Percentiles rank a stretch among this genome's conserved stretches.
These are phyloP conservation scores for Aspergillus melleus DNA, from an alignment of 2,329 filamentous ascomycete genomes.

Conservation along the genomic window DNA sequence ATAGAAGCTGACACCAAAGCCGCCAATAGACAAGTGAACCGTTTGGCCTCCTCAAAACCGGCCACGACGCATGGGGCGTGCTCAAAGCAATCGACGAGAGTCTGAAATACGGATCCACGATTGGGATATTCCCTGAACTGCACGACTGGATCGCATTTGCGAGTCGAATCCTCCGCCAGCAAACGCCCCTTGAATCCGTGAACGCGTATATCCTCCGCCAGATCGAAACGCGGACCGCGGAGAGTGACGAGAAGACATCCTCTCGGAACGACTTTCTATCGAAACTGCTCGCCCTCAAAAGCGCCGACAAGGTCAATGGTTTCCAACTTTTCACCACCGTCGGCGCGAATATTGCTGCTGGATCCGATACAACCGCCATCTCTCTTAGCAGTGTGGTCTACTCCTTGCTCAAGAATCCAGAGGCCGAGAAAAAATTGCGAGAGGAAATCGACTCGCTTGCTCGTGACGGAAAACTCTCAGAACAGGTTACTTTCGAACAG, in stretches of 20 bases:
- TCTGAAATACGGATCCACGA: neutral
- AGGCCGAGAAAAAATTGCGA: slow-evolving; percentile 15
- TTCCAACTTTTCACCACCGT: neutral
- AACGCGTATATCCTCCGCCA: neutral
- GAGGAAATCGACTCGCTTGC: slow-evolving; percentile 18
- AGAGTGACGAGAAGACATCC: neutral
- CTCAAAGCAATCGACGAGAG: neutral
- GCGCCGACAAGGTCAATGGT: neutral
- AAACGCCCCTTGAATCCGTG: neutral
- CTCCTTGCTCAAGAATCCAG: slow-evolving; percentile 18
- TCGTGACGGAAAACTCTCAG: slow-evolving; percentile 5
- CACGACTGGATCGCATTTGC: neutral
- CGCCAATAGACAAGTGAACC: slow-evolving; percentile 7
- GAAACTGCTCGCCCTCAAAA: neutral
- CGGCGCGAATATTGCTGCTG: slow-evolving; percentile 15
- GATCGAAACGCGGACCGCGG: neutral
- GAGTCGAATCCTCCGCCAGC: neutral
- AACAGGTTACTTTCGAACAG: slow-evolving; percentile 17
- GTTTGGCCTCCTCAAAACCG: slow-evolving; percentile 4
- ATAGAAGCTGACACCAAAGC: slow-evolving; percentile 16
- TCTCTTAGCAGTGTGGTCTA: slow-evolving; percentile 17
- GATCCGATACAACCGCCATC: slow-evolving; percentile 21
- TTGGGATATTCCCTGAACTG: neutral
- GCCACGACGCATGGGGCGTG: slow-evolving; percentile 1
- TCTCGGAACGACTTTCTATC: neutral